Evolutionary conservation across 1,284 basidiomycete species (phyloP), one percentile per base, ranked within the genome.

Genomic region (Jaminaea rosea): DNA sequence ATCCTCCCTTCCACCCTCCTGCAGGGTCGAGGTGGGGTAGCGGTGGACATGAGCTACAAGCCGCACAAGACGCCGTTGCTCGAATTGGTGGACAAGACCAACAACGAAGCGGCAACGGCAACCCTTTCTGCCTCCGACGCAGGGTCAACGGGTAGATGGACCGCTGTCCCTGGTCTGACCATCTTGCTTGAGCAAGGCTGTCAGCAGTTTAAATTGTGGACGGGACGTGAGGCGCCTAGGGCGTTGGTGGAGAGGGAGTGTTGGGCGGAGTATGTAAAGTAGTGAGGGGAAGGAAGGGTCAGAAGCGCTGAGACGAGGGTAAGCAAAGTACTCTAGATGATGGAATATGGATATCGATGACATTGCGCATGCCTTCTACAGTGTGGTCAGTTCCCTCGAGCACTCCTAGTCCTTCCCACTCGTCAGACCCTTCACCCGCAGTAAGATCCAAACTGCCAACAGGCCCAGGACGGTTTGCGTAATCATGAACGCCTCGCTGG

Each of bases 21-120:
- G 4, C 54, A 59, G 45, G 50, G 58, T 0, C 41, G 47, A 0
- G 68, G 68, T 13, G 71, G 71, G n/a, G 69, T 73, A 7, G 69
- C 60, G 11, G 61, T 73, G 49, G 71, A 73, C 49, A 73, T 73
- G 71, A 62, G 62, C 46, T 73, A 73, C 67, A 69, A 69, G 47
- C 69, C 69, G 3, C 56, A 61, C 45, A 31, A 47, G 26, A 73
- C 71, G 17, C 56, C 62, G n/a, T 56, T 73, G 24, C 53, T 72
- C 11, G 49, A 61, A 48, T 52, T 72, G 15, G 62, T 50, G 4
- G 10, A 47, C 21, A 26, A 41, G 8, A 48, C 47, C 17, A 48
- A 53, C 26, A 46, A 34, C 13, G 34, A 15, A 5, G 11, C 49
- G 15, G 15, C 49, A 17, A 26, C 41, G 32, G 26, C 34, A 36